phyloP scores from a whole-genome alignment of 345 rosid species.

The Sonneratia alba region DNA sequence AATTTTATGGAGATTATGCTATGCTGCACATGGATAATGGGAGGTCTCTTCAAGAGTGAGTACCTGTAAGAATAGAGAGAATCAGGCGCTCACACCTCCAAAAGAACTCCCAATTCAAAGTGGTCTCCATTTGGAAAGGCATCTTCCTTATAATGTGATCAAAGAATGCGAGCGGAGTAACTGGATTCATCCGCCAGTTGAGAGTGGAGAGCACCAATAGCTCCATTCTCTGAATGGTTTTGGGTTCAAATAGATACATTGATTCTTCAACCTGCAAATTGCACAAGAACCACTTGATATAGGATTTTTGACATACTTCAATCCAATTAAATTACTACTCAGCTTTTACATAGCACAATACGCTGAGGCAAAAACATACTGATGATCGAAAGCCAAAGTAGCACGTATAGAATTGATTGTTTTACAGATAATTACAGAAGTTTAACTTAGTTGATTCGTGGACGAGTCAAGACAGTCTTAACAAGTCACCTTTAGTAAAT shows the following conservation, averaged over 20 bases:
- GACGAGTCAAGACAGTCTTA: neutral
- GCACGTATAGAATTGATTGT: no score
- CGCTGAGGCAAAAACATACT: no score
- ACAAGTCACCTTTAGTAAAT: neutral
- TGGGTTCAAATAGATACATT: constrained; percentile 62
- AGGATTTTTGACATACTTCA: neutral
- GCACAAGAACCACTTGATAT: neutral
- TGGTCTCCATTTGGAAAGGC: constrained; percentile 38
- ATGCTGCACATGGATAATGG: neutral
- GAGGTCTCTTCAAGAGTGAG: constrained; percentile 12
- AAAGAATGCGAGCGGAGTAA: constrained; percentile 75
- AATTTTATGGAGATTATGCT: neutral
- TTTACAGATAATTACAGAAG: no score
- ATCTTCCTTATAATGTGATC: constrained; percentile 55
- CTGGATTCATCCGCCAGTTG: constrained; percentile 84
- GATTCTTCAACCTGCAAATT: constrained; percentile 58
- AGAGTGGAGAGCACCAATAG: constrained; percentile 73
- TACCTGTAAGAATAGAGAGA: constrained; percentile 61
- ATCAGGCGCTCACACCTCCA: constrained; percentile 60
- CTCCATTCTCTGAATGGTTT: constrained; percentile 89
- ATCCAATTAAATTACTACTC: neutral
- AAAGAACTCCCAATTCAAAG: constrained; percentile 50
- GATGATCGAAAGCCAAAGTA: no score
- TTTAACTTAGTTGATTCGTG: neutral
- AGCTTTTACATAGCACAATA: neutral